phyloP scores from a whole-genome alignment of 257 asterid species.

The Ophiorrhiza pumila region DNA sequence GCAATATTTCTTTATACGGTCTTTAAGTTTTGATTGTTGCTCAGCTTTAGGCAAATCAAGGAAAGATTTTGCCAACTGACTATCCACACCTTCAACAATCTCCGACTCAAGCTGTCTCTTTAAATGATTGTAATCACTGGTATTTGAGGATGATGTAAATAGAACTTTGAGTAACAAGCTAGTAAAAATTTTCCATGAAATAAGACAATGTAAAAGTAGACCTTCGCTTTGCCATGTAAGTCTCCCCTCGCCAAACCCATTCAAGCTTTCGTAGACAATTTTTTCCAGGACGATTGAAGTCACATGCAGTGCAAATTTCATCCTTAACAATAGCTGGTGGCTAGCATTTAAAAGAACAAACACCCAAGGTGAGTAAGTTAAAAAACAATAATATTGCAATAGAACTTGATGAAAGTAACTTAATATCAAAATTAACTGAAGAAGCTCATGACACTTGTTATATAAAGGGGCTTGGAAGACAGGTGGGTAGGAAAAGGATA shows the following conservation, averaged over 20 bases:
- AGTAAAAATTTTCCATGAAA: slow-evolving; percentile 15
- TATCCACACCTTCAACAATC: slow-evolving; percentile 57
- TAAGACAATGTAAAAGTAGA: slow-evolving; percentile 28
- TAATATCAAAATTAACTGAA: neutral
- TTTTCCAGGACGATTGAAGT: slow-evolving; percentile 97
- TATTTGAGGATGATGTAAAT: slow-evolving; percentile 20
- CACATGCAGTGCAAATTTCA: slow-evolving; percentile 98
- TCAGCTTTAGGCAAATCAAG: slow-evolving; percentile 89
- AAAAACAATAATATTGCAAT: neutral
- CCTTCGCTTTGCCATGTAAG: slow-evolving; percentile 97
- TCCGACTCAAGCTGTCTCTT: slow-evolving; percentile 99
- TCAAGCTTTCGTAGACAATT: slow-evolving; percentile 95
- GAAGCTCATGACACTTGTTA: neutral
- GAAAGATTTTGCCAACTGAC: slow-evolving; percentile 63
- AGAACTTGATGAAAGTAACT: neutral
- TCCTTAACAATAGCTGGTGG: slow-evolving; percentile 96
- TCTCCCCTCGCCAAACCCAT: slow-evolving; percentile 99
- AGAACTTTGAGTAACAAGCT: slow-evolving; percentile 22
- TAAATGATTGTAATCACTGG: slow-evolving; percentile 84
- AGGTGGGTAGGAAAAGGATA: neutral
- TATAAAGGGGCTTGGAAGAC: neutral
- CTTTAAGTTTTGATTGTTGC: slow-evolving; percentile 85
- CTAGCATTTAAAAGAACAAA: slow-evolving; percentile 45
- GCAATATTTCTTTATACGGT: slow-evolving; percentile 91
- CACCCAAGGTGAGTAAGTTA: slow-evolving; percentile 19